Percentiles rank a stretch among this genome's conserved stretches.
These are phyloP conservation scores for Yarrowia sp. DNA, from an alignment of 805 yeast genomes.

Conservation along the genomic window DNA sequence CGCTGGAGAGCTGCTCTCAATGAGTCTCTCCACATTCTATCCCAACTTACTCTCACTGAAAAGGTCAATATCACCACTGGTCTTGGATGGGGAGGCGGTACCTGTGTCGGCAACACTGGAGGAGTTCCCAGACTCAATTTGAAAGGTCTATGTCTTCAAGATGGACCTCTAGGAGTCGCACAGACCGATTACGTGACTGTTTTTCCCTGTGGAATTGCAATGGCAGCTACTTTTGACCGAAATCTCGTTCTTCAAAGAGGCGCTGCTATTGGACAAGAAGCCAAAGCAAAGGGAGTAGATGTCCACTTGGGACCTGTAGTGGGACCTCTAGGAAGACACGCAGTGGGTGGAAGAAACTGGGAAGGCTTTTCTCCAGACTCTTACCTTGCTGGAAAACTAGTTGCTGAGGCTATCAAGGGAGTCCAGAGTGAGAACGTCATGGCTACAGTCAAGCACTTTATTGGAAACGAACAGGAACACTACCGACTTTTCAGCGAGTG, in stretches of 20 bases:
- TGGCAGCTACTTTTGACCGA: slow-evolving; percentile 57
- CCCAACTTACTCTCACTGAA: not conserved
- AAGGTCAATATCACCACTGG: slow-evolving; percentile 15
- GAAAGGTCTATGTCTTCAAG: slow-evolving; percentile 57
- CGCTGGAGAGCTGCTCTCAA: not conserved
- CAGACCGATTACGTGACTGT: slow-evolving; percentile 53
- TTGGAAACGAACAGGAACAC: slow-evolving; percentile 6
- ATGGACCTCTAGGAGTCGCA: slow-evolving; percentile 62
- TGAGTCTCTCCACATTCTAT: not conserved
- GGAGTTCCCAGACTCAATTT: slow-evolving; percentile 54
- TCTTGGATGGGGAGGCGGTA: not conserved
- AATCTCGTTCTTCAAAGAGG: slow-evolving; percentile 53
- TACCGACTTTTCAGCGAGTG: not conserved
- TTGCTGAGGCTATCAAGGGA: not conserved
- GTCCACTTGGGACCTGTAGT: slow-evolving; percentile 55
- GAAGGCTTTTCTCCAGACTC: not conserved
- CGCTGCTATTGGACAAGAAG: slow-evolving; percentile 56
- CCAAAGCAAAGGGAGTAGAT: slow-evolving; percentile 54
- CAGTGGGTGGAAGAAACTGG: slow-evolving; percentile 57
- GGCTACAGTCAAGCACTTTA: not conserved
- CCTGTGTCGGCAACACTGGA: slow-evolving; percentile 38
- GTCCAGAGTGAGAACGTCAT: not conserved
- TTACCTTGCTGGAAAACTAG: not conserved
- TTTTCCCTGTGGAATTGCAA: slow-evolving; percentile 59
- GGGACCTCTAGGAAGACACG: slow-evolving; percentile 62